A percentile compares a stretch with the other conserved stretches of the same genome.
Conservation (phyloP, 768 basidiomycete genomes). For the Chiua virens region DNA sequence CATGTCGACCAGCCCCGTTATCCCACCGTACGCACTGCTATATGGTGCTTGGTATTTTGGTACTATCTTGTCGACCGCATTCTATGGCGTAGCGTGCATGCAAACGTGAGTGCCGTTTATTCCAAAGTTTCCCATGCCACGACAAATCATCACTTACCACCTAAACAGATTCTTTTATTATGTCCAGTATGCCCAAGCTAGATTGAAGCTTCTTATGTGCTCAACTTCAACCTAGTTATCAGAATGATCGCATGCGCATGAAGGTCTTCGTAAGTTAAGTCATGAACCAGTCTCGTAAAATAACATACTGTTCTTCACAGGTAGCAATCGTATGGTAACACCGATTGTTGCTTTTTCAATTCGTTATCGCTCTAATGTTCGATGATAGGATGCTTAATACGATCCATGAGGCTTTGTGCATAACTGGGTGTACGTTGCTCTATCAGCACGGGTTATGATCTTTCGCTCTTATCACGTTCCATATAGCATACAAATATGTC, state of each 20-base stretch:
- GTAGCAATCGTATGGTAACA: not conserved
- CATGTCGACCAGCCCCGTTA: no score
- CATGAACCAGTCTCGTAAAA: not conserved
- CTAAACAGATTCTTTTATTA: conserved; percentile 1
- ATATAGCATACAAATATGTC: not conserved
- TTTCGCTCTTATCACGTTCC: no score
- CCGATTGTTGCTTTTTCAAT: not conserved
- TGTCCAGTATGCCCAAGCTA: not conserved
- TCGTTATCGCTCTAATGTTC: not conserved
- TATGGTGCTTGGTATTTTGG: not conserved
- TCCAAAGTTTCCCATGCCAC: no score
- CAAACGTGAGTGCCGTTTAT: not conserved
- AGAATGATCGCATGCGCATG: not conserved
- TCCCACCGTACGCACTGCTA: no score
- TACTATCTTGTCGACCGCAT: not conserved
- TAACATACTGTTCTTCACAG: not conserved
- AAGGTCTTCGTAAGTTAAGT: not conserved
- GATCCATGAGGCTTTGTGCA: not conserved
- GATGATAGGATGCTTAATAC: not conserved
- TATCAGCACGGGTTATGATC: no score
- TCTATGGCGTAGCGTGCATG: not conserved
- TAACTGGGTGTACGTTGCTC: not conserved
- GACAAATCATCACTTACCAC: no score
- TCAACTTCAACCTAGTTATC: no score
- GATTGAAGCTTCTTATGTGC: not conserved